phyloP scores from a whole-genome alignment of 257 asterid genomes.

The Gentiana macrophylla region DNA sequence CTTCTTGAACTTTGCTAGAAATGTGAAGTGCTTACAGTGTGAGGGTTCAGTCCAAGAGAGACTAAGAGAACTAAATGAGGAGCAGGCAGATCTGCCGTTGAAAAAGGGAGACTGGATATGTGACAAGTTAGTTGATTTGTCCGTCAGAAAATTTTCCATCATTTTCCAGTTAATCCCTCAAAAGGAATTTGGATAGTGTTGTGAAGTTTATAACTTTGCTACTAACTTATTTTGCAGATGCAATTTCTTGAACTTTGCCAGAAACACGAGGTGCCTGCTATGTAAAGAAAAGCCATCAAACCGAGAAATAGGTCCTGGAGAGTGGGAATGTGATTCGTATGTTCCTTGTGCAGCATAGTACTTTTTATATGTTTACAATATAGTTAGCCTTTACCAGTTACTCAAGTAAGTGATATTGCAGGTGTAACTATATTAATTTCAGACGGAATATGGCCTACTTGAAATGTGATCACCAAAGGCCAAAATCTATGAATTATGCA shows the following conservation, averaged over 20 bases:
- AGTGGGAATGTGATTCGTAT: slow-evolving; percentile 99
- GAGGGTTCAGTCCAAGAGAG: slow-evolving; percentile 42
- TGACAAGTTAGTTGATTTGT: slow-evolving; percentile 49
- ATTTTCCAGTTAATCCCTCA: background rate
- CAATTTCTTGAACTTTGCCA: slow-evolving; percentile 79
- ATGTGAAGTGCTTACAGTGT: slow-evolving; percentile 67
- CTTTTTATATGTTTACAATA: too few relatives aligned
- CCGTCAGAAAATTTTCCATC: background rate
- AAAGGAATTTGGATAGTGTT: slow-evolving; percentile 5
- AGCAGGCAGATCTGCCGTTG: slow-evolving; percentile 61
- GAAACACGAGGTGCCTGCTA: slow-evolving; percentile 66
- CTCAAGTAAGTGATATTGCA: slow-evolving; percentile 6
- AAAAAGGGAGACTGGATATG: slow-evolving; percentile 98
- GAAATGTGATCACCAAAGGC: slow-evolving; percentile 83
- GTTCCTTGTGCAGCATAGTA: slow-evolving; percentile 11
- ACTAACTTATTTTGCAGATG: slow-evolving; percentile 41
- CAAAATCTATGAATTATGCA: slow-evolving; percentile 31
- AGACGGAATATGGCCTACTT: slow-evolving; percentile 73
- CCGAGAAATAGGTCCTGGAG: slow-evolving; percentile 69
- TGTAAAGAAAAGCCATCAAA: slow-evolving; percentile 81
- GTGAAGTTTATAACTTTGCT: slow-evolving; percentile 4
- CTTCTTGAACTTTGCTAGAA: slow-evolving; percentile 68
- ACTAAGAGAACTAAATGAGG: slow-evolving; percentile 38
- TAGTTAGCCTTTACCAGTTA: too few relatives aligned
- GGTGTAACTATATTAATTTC: slow-evolving; percentile 92